phyloP scores from a whole-genome alignment of 2,329 filamentous ascomycete genomes.

The Colletotrichum sublineola region DNA sequence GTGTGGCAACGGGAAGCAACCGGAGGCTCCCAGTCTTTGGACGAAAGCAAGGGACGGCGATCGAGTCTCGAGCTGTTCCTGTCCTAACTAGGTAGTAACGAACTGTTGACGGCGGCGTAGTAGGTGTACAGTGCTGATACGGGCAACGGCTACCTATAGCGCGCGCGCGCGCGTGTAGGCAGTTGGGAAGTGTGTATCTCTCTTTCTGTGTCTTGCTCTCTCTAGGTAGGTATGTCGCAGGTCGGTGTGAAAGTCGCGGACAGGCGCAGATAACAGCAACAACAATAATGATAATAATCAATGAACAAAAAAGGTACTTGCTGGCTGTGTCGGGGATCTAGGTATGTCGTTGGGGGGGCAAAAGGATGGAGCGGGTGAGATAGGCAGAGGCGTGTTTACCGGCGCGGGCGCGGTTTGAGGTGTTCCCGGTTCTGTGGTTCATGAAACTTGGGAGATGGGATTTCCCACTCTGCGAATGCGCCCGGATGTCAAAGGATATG shows the following conservation, averaged over 20 bases:
- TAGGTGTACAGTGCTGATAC: not conserved
- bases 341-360: conserved; percentile 5
- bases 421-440: conserved; percentile 42
- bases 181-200: conserved; percentile 5
- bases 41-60: conserved; percentile 39
- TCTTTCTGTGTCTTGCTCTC: not conserved
- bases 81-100: not conserved
- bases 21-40: conserved; percentile 35
- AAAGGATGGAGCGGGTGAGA: not conserved
- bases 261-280: not conserved
- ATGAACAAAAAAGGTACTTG: conserved; percentile 13
- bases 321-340: conserved; percentile 6
- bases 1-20: conserved; percentile 22
- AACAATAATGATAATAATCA: too few relatives aligned
- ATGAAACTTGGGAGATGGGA: conserved; percentile 40
- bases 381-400: not conserved
- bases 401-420: conserved; percentile 27
- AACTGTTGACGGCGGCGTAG: conserved; percentile 9
- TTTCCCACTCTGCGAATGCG: conserved; percentile 36
- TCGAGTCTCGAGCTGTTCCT: conserved; percentile 14
- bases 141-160: not conserved
- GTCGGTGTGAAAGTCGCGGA: conserved; percentile 42
- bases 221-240: not conserved
- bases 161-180: conserved; percentile 13
- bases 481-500: conserved; percentile 41